A percentile compares a stretch with the other conserved stretches of the same genome.
These are phyloP conservation scores for Fusarium torreyae DNA, from an alignment of 2,329 filamentous ascomycete species.

Conservation along the genomic window DNA sequence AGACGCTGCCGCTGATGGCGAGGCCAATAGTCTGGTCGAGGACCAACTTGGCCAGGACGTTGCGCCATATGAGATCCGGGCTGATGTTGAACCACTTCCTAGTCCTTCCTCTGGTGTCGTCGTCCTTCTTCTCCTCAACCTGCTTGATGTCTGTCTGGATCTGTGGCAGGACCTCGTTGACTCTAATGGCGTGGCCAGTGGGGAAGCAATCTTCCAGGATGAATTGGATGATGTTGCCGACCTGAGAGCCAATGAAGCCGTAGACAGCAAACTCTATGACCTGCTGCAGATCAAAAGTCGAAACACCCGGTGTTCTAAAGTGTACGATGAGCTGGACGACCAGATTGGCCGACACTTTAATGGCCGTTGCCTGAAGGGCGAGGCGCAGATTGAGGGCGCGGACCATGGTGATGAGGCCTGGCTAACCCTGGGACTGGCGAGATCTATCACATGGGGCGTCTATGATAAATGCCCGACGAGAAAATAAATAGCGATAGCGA, in stretches of 20 bases:
- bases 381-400: constrained; percentile 51
- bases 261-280: constrained; percentile 56
- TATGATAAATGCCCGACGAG: constrained; percentile 14
- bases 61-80: constrained; percentile 54
- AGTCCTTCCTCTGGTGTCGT: constrained; percentile 26
- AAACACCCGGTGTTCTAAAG: constrained; percentile 35
- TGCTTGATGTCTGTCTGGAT: constrained; percentile 37
- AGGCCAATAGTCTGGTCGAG: constrained; percentile 57
- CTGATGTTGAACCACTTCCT: constrained; percentile 41
- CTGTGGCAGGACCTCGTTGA: constrained; percentile 41
- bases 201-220: constrained; percentile 56
- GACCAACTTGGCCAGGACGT: constrained; percentile 54
- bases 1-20: constrained; percentile 53
- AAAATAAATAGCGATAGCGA: background rate
- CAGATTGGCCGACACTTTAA: constrained; percentile 54
- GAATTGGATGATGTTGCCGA: constrained; percentile 56
- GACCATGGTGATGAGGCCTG: constrained; percentile 39
- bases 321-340: constrained; percentile 50
- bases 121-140: constrained; percentile 46
- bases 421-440: constrained; percentile 3
- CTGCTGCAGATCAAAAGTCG: constrained; percentile 53
- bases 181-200: constrained; percentile 45
- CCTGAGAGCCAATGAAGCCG: constrained; percentile 54
- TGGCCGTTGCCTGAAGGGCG: constrained; percentile 49
- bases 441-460: constrained; percentile 16